Evolutionary conservation across 306 rosid species (phyloP).

Genomic region (Malus fusca): DNA sequence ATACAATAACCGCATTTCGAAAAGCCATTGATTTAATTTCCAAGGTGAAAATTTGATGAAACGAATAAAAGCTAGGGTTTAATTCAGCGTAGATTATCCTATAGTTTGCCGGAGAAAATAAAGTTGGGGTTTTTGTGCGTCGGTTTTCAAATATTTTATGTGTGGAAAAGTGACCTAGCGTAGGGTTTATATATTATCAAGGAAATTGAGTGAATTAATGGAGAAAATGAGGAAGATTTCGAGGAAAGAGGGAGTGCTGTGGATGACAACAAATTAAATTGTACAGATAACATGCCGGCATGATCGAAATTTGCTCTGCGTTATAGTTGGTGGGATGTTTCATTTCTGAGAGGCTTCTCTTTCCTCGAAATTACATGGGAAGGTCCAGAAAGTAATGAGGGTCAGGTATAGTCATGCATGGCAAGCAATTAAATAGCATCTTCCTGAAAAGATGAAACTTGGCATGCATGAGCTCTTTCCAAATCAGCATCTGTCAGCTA

Average conservation of each 20-base stretch:
- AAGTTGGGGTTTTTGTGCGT: neutral
- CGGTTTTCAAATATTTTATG: neutral
- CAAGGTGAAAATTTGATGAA: neutral
- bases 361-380: conserved; percentile 60
- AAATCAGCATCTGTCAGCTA: neutral
- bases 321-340: neutral
- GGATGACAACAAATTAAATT: conserved; percentile 15
- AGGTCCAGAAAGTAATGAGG: conserved; percentile 10
- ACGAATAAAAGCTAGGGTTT: no score
- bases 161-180: neutral
- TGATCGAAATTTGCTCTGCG: neutral
- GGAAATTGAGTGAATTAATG: neutral
- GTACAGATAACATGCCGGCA: neutral
- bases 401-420: neutral
- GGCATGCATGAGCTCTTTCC: neutral
- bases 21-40: conserved; percentile 30
- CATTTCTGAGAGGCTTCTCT: conserved; percentile 8
- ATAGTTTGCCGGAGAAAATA: no score
- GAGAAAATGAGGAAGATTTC: neutral
- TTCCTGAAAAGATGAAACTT: neutral
- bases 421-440: neutral
- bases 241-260: conserved; percentile 19
- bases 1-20: conserved; percentile 26
- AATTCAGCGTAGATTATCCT: no score
- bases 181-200: neutral